Base-by-base conservation (phyloP, 345 rosid species). In the Moricandia arvensis region DNA sequence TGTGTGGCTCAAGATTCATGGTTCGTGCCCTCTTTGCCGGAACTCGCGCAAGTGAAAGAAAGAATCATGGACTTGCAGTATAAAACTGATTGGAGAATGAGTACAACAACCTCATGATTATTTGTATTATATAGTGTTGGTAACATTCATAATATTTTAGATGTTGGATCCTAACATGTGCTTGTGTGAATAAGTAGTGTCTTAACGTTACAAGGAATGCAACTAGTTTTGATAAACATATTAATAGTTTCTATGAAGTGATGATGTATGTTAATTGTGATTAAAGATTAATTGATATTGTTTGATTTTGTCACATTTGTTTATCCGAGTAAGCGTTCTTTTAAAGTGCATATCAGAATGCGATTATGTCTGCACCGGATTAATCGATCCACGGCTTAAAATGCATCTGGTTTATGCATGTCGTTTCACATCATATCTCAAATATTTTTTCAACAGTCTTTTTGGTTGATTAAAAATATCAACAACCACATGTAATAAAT, bases 1-100 rank as follows among this genome's bases (percentile, higher is more conserved):
- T 24, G 83, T 62, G 68, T 90, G 96, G 96, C 86, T 90, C 47
- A 72, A 77, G 54, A 51, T 84, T 81, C 88, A 89, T 49, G 35
- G 66, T 17, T 80, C 83, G 2, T 88, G 96, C 35, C 96, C 96
- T 0, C 70, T 93, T 55, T 55, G 59, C 9, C 59, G 59, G 31
- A 55, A 55, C 31, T 55, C 59, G 15, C 47, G 55, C 55, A 49
- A 45, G 17, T 45, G 53, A 45, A 45, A 45, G 53, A 45, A 45
- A 13, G 53, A n/a, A 45, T 45, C 16, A n/a, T 13, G 8, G 53
- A 45, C 53, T 45, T 45, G 53, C 53, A 45, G 53, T 45, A n/a
- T 45, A 45, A 45, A 45, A 45, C 51, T 5, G 51, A n/a, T 45
- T 13, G 51, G 17, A 45, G 51, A 43, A 43, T 43, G 51, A 12